Base-by-base conservation (phyloP, 169 alveolate genomes). In the Amoebophrya sp. region DNA sequence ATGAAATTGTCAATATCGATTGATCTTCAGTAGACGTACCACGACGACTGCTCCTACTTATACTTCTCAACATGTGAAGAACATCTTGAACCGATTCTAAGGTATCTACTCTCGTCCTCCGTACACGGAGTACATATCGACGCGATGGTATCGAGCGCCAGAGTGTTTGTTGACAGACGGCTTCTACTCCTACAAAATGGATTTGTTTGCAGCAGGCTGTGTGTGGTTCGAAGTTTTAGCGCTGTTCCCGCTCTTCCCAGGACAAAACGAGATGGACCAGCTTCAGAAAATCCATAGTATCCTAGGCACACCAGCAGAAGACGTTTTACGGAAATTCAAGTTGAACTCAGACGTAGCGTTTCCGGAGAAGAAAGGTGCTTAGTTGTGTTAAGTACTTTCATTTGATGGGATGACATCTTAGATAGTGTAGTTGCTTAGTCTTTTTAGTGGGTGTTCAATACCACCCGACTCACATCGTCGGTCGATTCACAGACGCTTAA, bases 61-160 rank as follows among this genome's bases (percentile, higher is more conserved):
- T 18, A 47, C 18, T 47, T 47, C 6, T 47, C 18, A 18, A 12
- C 6, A 6, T 47, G 18, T 47, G 65, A 47, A 12, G 65, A 6
- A 47, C 6, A 47, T 47, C 6, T 47, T 47, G n/a, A 47, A 12
- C 18, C 18, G 18, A 47, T 18, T 47, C 83, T 29, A 29, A 65
- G 83, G 97, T 24, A 95, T 96, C 0, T 96, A 96, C 90, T 95
- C 97, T 24, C 95, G 95, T 90, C 97, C 94, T 40, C 98, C 98
- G 41, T 96, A 94, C 90, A 97, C 98, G 34, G 98, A 97, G 95
- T 97, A 97, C 93, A 97, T 97, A 23, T 95, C 97, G 12, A 97
- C 98, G 0, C 91, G 98, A 92, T 97, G 98, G 98, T 97, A 97
- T 91, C 92, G 98, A 54, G 97, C 98, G 14, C 98, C 98, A 0